Conservation (phyloP, 2,329 filamentous ascomycete species). For the Botryotinia convoluta region DNA sequence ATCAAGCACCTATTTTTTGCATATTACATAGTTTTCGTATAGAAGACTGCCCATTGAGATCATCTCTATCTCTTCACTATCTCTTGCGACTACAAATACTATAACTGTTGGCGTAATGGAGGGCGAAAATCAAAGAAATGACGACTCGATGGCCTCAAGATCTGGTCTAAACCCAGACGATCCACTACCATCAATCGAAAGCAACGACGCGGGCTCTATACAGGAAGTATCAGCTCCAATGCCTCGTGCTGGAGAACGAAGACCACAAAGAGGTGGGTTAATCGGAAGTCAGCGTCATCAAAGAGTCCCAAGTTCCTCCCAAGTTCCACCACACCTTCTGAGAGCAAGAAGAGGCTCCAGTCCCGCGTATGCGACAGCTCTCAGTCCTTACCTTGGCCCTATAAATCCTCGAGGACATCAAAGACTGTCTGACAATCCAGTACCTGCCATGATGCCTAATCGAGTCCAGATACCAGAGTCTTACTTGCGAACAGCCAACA, state of each 20-base stretch:
- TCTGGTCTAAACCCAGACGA: not conserved
- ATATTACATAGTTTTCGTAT: not conserved
- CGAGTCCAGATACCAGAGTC: not conserved
- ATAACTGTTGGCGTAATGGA: not conserved
- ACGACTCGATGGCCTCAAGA: not conserved
- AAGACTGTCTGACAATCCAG: not conserved
- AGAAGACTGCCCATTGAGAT: not conserved
- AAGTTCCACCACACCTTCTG: not conserved
- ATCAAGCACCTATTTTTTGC: too few species aligned
- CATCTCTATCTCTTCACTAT: too few species aligned
- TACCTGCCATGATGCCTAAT: not conserved
- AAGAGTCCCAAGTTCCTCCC: not conserved
- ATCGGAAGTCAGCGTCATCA: not conserved
- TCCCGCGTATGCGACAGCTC: not conserved
- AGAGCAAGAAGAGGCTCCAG: not conserved
- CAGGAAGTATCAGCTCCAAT: fast-evolving
- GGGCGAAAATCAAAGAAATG: not conserved
- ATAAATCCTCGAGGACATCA: not conserved
- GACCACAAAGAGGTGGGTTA: not conserved
- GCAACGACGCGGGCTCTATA: not conserved
- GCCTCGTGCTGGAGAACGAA: not conserved
- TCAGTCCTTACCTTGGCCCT: not conserved
- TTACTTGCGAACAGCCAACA: not conserved
- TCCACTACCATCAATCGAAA: not conserved
- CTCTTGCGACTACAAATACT: not conserved